Evolutionary conservation across 495 filamentous ascomycete species (phyloP), one percentile per base, ranked within the genome.

Genomic region (Penicillium bialowiezense): DNA sequence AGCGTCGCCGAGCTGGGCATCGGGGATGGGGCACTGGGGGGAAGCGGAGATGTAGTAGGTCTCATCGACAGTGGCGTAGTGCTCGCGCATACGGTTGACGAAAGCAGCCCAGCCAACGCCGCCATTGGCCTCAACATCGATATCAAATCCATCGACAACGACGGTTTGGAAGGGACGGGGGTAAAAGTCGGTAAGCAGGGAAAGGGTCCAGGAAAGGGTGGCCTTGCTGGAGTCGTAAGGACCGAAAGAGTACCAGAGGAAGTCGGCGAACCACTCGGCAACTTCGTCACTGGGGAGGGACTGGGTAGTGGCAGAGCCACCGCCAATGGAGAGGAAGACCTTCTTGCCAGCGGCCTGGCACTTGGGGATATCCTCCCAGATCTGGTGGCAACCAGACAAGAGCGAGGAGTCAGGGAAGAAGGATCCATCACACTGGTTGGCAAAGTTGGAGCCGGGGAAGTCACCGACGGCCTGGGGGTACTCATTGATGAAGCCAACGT

Each of bases 81-180:
- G 72, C 33, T 48, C 38, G 14, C 82, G 78, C 7, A 88, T 70
- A 23, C 69, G 68, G 28, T 70, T 50, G 14, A 82, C 73, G 65
- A 87, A 53, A 57, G 67, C 50, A 47, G 65, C 44, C 48, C 75
- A 61, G 56, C 63, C 63, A 68, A 58, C 36, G 58, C 60, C 24
- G 60, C 75, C 55, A 61, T 67, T 50, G 58, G 68, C 52, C 57
- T 87, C 83, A 29, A 85, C 75, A 68, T 87, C 83, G 54, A 87
- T 78, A 54, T 90, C 87, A 49, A 89, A 89, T 3, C 87, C 86
- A 64, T 90, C 86, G 44, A 89, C 62, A 6, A 78, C 67, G 19
- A 78, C 76, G 23, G 73, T 55, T 7, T 77, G 76, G 55, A 89
- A 87, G 1, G 86, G 87, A 47, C 84, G 78, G 50, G 77, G 74